A percentile compares a stretch with the other conserved stretches of the same genome.
Conservation (phyloP, 768 basidiomycete species). For the Tricholoma sp. region DNA sequence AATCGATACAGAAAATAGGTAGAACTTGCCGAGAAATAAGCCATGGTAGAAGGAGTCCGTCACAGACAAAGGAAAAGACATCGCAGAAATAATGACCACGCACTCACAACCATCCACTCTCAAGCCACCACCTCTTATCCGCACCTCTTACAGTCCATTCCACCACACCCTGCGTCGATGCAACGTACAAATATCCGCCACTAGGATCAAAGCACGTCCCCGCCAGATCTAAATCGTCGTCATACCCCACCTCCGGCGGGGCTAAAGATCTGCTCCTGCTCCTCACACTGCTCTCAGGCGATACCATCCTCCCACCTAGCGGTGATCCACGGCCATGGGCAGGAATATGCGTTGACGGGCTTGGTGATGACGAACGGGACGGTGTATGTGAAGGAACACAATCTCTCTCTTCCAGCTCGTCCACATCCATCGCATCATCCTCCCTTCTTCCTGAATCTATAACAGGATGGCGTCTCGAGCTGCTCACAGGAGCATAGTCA, state of each 20-base stretch:
- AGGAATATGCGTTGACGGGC: constrained; percentile 25
- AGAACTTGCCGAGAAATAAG: not conserved
- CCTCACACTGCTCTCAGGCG: constrained; percentile 1
- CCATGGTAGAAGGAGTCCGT: not conserved
- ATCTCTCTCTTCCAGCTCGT: constrained; percentile 53
- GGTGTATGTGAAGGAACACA: constrained; percentile 40
- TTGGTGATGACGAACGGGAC: constrained; percentile 38
- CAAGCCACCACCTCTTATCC: constrained; percentile 71
- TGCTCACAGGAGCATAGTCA: constrained; percentile 19
- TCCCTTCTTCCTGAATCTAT: constrained; percentile 13
- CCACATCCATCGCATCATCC: constrained; percentile 38
- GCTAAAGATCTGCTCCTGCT: not conserved
- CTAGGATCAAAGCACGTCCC: constrained; percentile 71
- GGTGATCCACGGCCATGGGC: constrained; percentile 3
- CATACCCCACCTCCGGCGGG: constrained; percentile 12
- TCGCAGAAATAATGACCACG: not conserved
- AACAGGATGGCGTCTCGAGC: constrained; percentile 1
- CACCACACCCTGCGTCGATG: constrained; percentile 57
- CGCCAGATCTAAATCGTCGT: constrained; percentile 54
- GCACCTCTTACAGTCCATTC: constrained; percentile 75
- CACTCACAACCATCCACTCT: constrained; percentile 37
- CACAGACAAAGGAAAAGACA: not conserved
- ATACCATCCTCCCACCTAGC: not conserved
- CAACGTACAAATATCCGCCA: constrained; percentile 66
- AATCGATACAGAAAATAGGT: not conserved